Evolutionary conservation across 345 rosid genomes (phyloP).

Genomic region (Triadica sebifera): DNA sequence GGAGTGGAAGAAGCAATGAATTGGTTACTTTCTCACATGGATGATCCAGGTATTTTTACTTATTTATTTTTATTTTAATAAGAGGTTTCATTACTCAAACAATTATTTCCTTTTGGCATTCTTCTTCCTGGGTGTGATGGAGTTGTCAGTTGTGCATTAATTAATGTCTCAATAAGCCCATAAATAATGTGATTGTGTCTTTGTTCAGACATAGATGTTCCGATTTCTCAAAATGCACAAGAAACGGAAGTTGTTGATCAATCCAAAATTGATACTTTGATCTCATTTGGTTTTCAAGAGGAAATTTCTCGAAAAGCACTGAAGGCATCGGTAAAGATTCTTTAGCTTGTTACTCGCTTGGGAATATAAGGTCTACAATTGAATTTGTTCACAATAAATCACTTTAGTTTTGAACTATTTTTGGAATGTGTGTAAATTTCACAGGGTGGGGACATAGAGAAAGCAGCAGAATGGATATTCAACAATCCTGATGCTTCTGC

Average conservation of each 20-base stretch:
- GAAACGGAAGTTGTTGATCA: slow-evolving; percentile 49
- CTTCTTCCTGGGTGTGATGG: not conserved
- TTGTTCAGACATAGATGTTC: slow-evolving; percentile 69
- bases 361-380: not conserved
- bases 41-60: slow-evolving; percentile 65
- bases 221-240: slow-evolving; percentile 47
- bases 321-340: slow-evolving; percentile 64
- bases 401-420: not conserved
- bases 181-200: slow-evolving; percentile 1
- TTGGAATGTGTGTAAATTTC: too few relatives aligned
- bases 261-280: slow-evolving; percentile 68
- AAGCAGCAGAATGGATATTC: slow-evolving; percentile 99
- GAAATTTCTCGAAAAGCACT: slow-evolving; percentile 81
- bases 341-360: slow-evolving; percentile 7
- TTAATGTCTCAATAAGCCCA: not conserved
- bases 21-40: slow-evolving; percentile 93
- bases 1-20: slow-evolving; percentile 99
- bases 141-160: not conserved
- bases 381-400: not conserved
- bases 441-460: slow-evolving; percentile 91
- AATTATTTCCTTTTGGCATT: not conserved
- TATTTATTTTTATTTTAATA: not conserved
- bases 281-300: slow-evolving; percentile 89
- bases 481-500: slow-evolving; percentile 73
- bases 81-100: not conserved